phyloP scores from a whole-genome alignment of 176 grass and related monocot species.

The Oryza glumipatula region DNA sequence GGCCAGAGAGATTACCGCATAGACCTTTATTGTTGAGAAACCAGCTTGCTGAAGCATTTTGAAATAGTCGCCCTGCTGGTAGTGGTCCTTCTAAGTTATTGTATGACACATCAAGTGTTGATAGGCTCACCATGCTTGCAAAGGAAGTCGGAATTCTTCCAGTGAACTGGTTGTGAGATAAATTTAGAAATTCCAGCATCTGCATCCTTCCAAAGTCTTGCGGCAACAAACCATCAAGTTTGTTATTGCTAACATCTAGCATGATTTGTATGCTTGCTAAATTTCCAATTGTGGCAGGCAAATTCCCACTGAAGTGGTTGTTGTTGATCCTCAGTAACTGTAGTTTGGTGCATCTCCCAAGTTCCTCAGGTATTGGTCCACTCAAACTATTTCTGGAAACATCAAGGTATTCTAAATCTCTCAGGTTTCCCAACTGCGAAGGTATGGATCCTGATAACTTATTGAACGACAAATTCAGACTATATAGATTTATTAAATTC shows the following conservation, averaged over 20 bases:
- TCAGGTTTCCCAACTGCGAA: not conserved
- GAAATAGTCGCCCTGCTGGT: not conserved
- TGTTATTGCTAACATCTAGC: constrained; percentile 51
- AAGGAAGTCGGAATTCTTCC: constrained; percentile 36
- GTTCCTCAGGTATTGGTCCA: not conserved
- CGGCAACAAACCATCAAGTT: constrained; percentile 31
- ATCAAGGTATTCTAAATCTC: constrained; percentile 25
- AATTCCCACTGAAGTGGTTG: constrained; percentile 31
- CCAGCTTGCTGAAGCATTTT: not conserved
- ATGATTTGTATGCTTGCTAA: constrained; percentile 15
- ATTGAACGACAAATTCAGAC: not conserved
- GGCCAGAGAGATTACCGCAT: constrained; percentile 21
- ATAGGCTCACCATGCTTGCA: constrained; percentile 34
- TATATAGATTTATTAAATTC: not conserved
- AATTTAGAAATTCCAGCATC: constrained; percentile 42
- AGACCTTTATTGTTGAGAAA: constrained; percentile 39
- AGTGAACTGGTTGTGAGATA: constrained; percentile 52
- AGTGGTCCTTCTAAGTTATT: constrained; percentile 52
- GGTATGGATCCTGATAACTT: constrained; percentile 1
- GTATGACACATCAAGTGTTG: constrained; percentile 47
- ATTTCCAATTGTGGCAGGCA: constrained; percentile 46
- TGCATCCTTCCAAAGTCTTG: not conserved
- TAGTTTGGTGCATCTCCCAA: not conserved
- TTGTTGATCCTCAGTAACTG: not conserved
- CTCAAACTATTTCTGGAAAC: constrained; percentile 23